Percentiles rank a stretch among this genome's conserved stretches.
phyloP scores from a whole-genome alignment of 1,139 yeast genomes.

The Hansenula anomala region DNA sequence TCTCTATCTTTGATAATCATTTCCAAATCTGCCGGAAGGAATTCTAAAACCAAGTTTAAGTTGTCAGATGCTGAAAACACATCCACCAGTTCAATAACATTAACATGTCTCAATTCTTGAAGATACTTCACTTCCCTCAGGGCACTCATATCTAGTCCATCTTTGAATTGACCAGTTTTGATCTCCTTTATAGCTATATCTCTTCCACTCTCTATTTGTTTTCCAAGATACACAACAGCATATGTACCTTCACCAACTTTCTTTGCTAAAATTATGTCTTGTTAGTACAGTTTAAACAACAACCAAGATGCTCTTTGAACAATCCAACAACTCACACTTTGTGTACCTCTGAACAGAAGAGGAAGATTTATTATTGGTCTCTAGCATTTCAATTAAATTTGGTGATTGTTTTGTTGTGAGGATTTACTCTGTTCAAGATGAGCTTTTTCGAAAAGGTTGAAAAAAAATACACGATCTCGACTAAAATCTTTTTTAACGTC shows the following conservation, averaged over 20 bases:
- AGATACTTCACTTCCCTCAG: slow-evolving; percentile 90
- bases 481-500: too few species aligned
- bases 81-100: slow-evolving; percentile 83
- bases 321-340: slow-evolving; percentile 3
- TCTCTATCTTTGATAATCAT: slow-evolving; percentile 78
- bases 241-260: slow-evolving; percentile 99
- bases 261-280: slow-evolving; percentile 24
- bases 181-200: slow-evolving; percentile 91
- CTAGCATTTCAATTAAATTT: too few species aligned
- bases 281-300: too few species aligned
- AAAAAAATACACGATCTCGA: too few species aligned
- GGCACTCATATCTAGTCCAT: slow-evolving; percentile 97
- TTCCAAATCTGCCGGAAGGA: slow-evolving; percentile 87
- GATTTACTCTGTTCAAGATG: too few species aligned
- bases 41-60: slow-evolving; percentile 84
- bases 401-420: too few species aligned
- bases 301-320: too few species aligned
- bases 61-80: slow-evolving; percentile 72
- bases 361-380: too few species aligned
- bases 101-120: slow-evolving; percentile 78
- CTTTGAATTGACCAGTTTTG: slow-evolving; percentile 90
- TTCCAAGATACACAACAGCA: slow-evolving; percentile 92
- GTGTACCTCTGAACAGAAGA: slow-evolving; percentile 4
- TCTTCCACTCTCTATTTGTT: slow-evolving; percentile 49
- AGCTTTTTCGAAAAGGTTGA: too few species aligned